These are phyloP conservation scores for Didymellaceae sp. DNA, from an alignment of 2,329 filamentous ascomycete genomes.

Conservation along the genomic window DNA sequence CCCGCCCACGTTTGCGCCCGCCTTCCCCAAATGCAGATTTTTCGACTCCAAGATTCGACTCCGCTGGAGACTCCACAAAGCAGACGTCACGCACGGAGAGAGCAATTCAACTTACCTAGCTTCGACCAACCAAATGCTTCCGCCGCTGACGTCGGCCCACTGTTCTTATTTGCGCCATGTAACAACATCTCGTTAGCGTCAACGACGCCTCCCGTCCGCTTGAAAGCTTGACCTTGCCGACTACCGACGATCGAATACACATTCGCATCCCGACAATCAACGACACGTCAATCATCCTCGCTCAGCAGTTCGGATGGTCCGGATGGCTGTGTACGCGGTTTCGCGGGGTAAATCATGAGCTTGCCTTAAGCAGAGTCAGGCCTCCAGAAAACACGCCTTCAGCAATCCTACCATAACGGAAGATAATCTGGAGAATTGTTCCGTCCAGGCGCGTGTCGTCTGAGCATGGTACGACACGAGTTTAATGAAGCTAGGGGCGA, in stretches of 20 bases:
- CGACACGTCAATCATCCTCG: not conserved
- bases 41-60: slow-evolving; percentile 17
- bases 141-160: slow-evolving; percentile 28
- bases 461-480: slow-evolving; percentile 2
- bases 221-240: slow-evolving; percentile 24
- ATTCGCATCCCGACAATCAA: not conserved
- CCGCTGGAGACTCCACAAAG: slow-evolving; percentile 12
- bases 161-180: slow-evolving; percentile 25
- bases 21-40: slow-evolving; percentile 14
- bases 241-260: slow-evolving; percentile 12
- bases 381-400: not conserved
- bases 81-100: slow-evolving; percentile 25
- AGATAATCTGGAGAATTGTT: not conserved
- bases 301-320: not conserved
- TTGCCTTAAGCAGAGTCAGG: not conserved
- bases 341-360: not conserved
- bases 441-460: not conserved
- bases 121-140: slow-evolving; percentile 19
- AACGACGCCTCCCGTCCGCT: slow-evolving; percentile 21
- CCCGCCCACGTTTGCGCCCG: slow-evolving; percentile 10
- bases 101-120: slow-evolving; percentile 10
- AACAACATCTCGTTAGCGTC: slow-evolving; percentile 24
- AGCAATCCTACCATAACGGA: not conserved
- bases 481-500: no score
- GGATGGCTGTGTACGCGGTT: not conserved